Percentiles rank a stretch among this genome's conserved stretches.
Conservation (phyloP, 768 basidiomycete genomes). For the Lentinula edodes region DNA sequence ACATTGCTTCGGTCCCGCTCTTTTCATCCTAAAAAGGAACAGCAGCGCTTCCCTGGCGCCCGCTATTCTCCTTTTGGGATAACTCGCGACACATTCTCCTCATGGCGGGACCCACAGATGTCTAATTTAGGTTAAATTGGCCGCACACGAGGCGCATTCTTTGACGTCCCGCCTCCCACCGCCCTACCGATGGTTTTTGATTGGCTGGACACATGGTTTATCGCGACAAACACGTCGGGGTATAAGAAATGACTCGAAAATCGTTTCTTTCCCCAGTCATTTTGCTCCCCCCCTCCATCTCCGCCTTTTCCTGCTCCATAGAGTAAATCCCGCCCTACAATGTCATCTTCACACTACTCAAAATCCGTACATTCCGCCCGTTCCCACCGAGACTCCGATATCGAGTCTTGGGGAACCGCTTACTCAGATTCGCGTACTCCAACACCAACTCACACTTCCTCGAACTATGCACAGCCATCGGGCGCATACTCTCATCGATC, state of each 20-base stretch:
- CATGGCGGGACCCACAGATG: background rate
- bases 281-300: background rate
- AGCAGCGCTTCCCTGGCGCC: background rate
- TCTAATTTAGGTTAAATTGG: background rate
- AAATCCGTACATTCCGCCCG: constrained; percentile 2
- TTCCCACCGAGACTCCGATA: background rate
- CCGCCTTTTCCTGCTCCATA: background rate
- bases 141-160: background rate
- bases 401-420: constrained; percentile 1
- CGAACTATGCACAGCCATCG: background rate
- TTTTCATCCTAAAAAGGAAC: background rate
- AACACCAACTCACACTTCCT: background rate
- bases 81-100: background rate
- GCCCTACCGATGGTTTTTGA: background rate
- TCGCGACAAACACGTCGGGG: background rate
- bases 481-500: constrained; percentile 1
- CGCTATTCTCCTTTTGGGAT: background rate
- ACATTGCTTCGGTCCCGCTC: background rate
- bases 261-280: background rate
- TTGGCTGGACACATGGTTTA: background rate
- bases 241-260: constrained; percentile 6
- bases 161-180: constrained; percentile 1
- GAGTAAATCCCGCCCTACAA: background rate
- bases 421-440: background rate
- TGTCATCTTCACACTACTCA: background rate